Base-by-base conservation (phyloP, 75 land plant species). In the Pinus tabuliformis region DNA sequence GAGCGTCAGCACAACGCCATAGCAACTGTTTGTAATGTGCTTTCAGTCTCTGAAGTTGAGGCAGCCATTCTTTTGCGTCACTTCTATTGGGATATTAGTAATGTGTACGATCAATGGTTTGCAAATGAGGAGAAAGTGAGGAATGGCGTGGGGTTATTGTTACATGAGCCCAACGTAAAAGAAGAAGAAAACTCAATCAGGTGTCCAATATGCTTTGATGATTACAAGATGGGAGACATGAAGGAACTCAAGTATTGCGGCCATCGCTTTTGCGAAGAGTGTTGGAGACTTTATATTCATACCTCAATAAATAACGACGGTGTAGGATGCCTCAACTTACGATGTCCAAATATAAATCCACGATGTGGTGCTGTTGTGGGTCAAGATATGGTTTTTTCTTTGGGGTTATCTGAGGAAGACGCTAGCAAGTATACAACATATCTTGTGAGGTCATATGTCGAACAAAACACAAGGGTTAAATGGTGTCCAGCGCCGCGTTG, bases 51-150 rank as follows among this genome's bases (percentile, higher is more conserved):
- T 58, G 78, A 77, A 56, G 79, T 62, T 65, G 75, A 77, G 3
- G 89, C 94, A 22, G 75, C 86, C 71, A 82, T 87, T 62, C 79
- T 92, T 57, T 78, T 92, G 49, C 89, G 88, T 15, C 88, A 89
- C 74, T 92, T 83, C 77, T 83, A 87, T 21, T 92, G 94, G 94
- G n/a, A 16, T 14, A 3, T 58, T 58, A 5, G 5, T 17, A 16
- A n/a, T 5, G 59, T 58, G 17, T 20, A n/a, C 7, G 62, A 59
- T 0, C 7, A 59, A 1, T 59, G 62, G 24, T 2, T n/a, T 21
- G 24, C 11, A 3, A 59, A 59, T 2, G 62, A 59, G 62, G 62
- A 59, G 62, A 59, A 24, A 59, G 5, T 62, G 26, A 14, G 64
- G 36, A 13, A 12, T 62, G 15, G 4, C 28, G 3, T 62, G 30